Conservation (phyloP, 805 yeast genomes). For the Wickerhamomyces xylosicus region DNA sequence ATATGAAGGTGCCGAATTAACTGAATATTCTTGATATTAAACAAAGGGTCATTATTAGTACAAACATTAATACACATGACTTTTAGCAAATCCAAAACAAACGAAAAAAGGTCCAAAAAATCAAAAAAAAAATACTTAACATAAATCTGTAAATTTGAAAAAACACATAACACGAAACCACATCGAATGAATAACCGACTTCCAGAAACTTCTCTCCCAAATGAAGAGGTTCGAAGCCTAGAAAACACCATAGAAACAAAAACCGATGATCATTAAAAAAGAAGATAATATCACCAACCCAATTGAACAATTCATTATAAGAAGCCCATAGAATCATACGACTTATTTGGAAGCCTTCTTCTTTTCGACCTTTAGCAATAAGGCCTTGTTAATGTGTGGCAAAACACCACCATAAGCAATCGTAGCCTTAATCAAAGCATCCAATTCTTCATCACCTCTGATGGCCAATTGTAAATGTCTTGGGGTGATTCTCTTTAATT, state of each 20-base stretch:
- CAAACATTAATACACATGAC: neutral
- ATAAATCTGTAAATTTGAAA: neutral
- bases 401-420: slow-evolving; percentile 98
- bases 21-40: too few species aligned
- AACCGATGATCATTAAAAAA: too few species aligned
- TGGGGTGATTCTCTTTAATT: slow-evolving; percentile 94
- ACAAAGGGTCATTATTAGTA: neutral
- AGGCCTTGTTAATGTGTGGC: slow-evolving; percentile 37
- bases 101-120: neutral
- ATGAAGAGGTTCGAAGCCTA: neutral
- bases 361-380: slow-evolving; percentile 18
- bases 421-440: slow-evolving; percentile 86
- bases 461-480: slow-evolving; percentile 95
- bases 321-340: neutral
- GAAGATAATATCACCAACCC: neutral
- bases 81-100: neutral
- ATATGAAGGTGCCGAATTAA: too few species aligned
- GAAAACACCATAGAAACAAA: neutral
- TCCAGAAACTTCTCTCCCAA: neutral
- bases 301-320: neutral
- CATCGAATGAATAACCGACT: neutral
- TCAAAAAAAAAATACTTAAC: neutral
- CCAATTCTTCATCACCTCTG: slow-evolving; percentile 97
- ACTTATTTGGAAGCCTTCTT: slow-evolving; percentile 9
- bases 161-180: too few species aligned